These are phyloP conservation scores for Polytrichum commune DNA, from an alignment of 225 moss, liverwort and hornwort genomes.

Conservation along the genomic window DNA sequence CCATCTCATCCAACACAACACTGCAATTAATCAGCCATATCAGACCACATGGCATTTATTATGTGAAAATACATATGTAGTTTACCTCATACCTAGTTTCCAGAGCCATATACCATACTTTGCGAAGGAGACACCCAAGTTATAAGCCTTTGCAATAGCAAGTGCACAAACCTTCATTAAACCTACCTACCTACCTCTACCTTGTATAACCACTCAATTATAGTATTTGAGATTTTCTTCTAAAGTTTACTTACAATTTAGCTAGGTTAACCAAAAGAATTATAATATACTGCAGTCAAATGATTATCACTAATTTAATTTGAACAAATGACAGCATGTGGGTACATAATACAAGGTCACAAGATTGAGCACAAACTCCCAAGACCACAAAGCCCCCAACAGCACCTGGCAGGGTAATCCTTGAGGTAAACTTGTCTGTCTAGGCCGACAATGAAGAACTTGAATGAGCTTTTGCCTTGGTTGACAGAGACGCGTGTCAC, in stretches of 20 bases:
- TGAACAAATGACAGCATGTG: not conserved
- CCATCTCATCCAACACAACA: too few relatives aligned
- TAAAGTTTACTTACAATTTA: too few relatives aligned
- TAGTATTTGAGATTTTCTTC: too few relatives aligned
- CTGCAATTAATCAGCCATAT: too few relatives aligned
- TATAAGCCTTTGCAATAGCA: not conserved
- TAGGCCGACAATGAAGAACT: slow-evolving; percentile 79
- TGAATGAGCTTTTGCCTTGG: slow-evolving; percentile 63
- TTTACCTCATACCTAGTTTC: too few relatives aligned
- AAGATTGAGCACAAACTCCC: slow-evolving; percentile 48
- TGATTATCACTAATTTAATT: too few relatives aligned
- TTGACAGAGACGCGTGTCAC: slow-evolving; percentile 66
- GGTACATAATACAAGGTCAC: slow-evolving; percentile 11
- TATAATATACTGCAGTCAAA: too few relatives aligned
- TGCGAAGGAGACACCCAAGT: not conserved
- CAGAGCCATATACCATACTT: too few relatives aligned
- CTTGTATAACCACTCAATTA: not conserved
- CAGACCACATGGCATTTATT: not conserved
- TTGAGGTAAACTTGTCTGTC: slow-evolving; percentile 72
- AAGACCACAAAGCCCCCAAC: slow-evolving; percentile 67
- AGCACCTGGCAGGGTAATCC: slow-evolving; percentile 76
- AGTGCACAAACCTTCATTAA: not conserved
- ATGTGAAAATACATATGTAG: not conserved
- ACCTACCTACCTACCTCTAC: not conserved
- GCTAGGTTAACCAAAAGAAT: too few relatives aligned